Evolutionary conservation across 2,329 filamentous ascomycete genomes (phyloP).

Genomic region (Coniochaeta ligniaria): DNA sequence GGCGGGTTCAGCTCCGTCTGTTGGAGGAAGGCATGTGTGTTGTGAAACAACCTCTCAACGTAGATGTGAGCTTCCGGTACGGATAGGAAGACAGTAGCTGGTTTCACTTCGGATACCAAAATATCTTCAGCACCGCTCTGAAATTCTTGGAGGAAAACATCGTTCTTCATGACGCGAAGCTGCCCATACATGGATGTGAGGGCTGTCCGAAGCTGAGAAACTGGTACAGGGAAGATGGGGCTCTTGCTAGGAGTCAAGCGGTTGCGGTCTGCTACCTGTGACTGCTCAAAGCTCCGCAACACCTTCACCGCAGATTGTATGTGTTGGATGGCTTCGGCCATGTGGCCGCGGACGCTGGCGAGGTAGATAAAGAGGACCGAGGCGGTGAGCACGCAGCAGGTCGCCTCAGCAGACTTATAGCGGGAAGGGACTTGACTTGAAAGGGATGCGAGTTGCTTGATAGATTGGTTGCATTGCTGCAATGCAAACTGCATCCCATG

Average conservation of each 20-base stretch:
- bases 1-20: neutral
- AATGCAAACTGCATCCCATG: constrained; percentile 4
- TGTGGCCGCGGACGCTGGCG: constrained; percentile 8
- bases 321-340: constrained; percentile 10
- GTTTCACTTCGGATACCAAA: constrained; percentile 3
- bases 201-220: constrained; percentile 6
- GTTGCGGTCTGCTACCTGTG: neutral
- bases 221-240: constrained; percentile 5
- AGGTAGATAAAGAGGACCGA: constrained; percentile 12
- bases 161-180: constrained; percentile 9
- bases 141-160: neutral
- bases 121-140: constrained; percentile 1
- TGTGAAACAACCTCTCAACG: constrained; percentile 8
- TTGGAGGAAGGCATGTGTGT: constrained; percentile 9
- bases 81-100: constrained; percentile 8
- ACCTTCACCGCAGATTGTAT: constrained; percentile 8
- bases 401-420: constrained; percentile 3
- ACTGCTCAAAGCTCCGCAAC: constrained; percentile 7
- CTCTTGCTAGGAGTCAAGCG: neutral
- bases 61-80: constrained; percentile 8
- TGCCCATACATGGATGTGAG: constrained; percentile 10
- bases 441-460: constrained; percentile 4
- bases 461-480: constrained; percentile 9
- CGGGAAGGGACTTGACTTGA: neutral
- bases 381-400: constrained; percentile 9